Conservation (phyloP, 73 alveolate genomes). For the Paramecium caudatum region DNA sequence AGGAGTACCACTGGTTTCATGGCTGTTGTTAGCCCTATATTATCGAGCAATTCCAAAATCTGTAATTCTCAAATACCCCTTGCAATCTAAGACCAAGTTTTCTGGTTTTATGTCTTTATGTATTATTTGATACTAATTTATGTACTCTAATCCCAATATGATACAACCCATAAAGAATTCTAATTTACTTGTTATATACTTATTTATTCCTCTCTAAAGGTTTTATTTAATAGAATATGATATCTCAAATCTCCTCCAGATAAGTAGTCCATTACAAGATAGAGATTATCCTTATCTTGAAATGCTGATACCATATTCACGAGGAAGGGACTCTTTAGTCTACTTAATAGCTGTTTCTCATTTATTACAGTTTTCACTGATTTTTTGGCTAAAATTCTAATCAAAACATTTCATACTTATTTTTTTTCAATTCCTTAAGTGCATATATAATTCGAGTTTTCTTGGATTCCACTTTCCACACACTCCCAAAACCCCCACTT, state of each 20-base stretch:
- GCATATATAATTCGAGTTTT: conserved; percentile 83
- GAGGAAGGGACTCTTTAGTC: conserved; percentile 76
- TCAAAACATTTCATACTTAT: conserved; percentile 34
- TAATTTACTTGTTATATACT: conserved; percentile 74
- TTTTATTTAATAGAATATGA: conserved; percentile 71
- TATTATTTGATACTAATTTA: conserved; percentile 81
- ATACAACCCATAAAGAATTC: conserved; percentile 85
- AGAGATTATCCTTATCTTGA: conserved; percentile 78
- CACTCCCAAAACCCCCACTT: conserved; percentile 77
- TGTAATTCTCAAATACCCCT: conserved; percentile 84
- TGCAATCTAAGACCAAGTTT: conserved; percentile 84
- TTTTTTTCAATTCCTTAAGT: conserved; percentile 87
- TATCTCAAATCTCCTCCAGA: conserved; percentile 83
- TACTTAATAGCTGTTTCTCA: conserved; percentile 73
- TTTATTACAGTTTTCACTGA: conserved; percentile 74
- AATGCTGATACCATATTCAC: conserved; percentile 81
- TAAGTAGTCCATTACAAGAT: conserved; percentile 77
- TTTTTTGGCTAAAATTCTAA: conserved; percentile 76
- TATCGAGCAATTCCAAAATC: conserved; percentile 85
- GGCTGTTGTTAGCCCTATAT: conserved; percentile 80
- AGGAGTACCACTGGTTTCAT: conserved; percentile 88
- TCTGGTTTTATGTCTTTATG: conserved; percentile 85
- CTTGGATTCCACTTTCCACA: conserved; percentile 91
- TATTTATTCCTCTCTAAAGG: conserved; percentile 84
- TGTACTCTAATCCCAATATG: conserved; percentile 83